phyloP scores from a whole-genome alignment of 1,284 basidiomycete genomes.

The Sanghuangporus baumii region DNA sequence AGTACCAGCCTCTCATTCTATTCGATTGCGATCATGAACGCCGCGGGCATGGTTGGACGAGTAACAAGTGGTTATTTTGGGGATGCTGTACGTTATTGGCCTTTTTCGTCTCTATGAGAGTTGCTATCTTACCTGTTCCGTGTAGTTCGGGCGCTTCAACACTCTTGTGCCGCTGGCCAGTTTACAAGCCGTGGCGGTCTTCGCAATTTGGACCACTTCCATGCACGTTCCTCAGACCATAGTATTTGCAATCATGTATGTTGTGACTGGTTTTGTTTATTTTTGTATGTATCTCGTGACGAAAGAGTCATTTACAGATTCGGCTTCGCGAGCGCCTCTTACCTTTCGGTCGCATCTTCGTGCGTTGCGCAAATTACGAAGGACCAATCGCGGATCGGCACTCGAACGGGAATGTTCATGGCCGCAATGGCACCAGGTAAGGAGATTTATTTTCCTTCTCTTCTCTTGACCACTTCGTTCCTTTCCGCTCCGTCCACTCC shows the following conservation, averaged over 20 bases:
- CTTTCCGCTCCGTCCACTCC: not conserved
- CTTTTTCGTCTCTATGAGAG: not conserved
- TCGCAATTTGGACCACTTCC: constrained; percentile 19
- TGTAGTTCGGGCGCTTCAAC: constrained; percentile 18
- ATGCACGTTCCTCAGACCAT: constrained; percentile 12
- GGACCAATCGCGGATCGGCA: constrained; percentile 16
- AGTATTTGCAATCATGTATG: constrained; percentile 17
- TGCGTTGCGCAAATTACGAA: constrained; percentile 18
- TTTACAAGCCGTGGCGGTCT: constrained; percentile 11
- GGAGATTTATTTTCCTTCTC: not conserved
- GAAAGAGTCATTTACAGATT: not conserved
- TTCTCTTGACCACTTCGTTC: not conserved
- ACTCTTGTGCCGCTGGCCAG: constrained; percentile 12
- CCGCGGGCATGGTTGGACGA: constrained; percentile 15
- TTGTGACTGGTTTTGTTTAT: not conserved
- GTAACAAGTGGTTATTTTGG: constrained; percentile 15
- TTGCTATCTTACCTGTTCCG: not conserved
- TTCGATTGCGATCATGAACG: constrained; percentile 18
- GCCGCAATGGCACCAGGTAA: constrained; percentile 16
- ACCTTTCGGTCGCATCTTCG: constrained; percentile 18
- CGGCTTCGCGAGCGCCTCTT: constrained; percentile 16
- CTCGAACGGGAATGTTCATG: constrained; percentile 19
- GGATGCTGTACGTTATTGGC: constrained; percentile 13
- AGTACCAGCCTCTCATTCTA: constrained; percentile 14
- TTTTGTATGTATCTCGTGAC: not conserved